Evolutionary conservation across 306 rosid genomes (phyloP).

Genomic region (Dicorynia guianensis): DNA sequence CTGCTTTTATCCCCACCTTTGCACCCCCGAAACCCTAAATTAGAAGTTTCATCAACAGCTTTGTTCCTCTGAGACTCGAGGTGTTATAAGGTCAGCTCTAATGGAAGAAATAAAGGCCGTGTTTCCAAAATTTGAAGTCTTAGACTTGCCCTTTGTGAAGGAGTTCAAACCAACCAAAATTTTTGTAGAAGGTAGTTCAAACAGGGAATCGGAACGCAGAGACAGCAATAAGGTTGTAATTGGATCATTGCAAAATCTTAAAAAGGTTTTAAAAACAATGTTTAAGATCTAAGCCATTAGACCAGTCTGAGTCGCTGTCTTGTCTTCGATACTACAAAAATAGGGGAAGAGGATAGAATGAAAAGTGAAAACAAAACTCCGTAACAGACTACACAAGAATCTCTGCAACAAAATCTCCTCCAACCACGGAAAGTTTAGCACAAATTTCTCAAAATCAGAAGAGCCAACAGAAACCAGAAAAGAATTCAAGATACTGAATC

Average conservation of each 20-base stretch:
- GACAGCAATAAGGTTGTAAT: slow-evolving; percentile 22
- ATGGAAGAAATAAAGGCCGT: slow-evolving; percentile 14
- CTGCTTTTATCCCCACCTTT: slow-evolving; percentile 3
- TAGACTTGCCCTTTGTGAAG: slow-evolving; percentile 16
- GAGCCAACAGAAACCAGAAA: not conserved
- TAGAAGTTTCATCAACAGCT: not conserved
- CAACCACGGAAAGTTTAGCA: slow-evolving; percentile 35
- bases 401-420: slow-evolving; percentile 36
- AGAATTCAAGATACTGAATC: slow-evolving; percentile 21
- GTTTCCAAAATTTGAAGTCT: slow-evolving; percentile 32
- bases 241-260: slow-evolving; percentile 31
- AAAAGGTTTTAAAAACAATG: slow-evolving; percentile 9
- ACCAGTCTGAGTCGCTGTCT: slow-evolving; percentile 37
- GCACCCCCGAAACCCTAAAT: not conserved
- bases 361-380: not conserved
- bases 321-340: slow-evolving; percentile 23
- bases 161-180: slow-evolving; percentile 15
- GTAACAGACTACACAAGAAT: slow-evolving; percentile 41
- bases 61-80: not conserved
- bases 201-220: slow-evolving; percentile 28
- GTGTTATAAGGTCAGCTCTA: slow-evolving; percentile 28
- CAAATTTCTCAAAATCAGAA: not conserved
- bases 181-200: not conserved
- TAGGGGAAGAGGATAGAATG: slow-evolving; percentile 5
- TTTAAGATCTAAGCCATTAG: slow-evolving; percentile 42